Evolutionary conservation across 2,329 filamentous ascomycete genomes (phyloP), one percentile per base, ranked within the genome.

Genomic region (Beauveria australis): DNA sequence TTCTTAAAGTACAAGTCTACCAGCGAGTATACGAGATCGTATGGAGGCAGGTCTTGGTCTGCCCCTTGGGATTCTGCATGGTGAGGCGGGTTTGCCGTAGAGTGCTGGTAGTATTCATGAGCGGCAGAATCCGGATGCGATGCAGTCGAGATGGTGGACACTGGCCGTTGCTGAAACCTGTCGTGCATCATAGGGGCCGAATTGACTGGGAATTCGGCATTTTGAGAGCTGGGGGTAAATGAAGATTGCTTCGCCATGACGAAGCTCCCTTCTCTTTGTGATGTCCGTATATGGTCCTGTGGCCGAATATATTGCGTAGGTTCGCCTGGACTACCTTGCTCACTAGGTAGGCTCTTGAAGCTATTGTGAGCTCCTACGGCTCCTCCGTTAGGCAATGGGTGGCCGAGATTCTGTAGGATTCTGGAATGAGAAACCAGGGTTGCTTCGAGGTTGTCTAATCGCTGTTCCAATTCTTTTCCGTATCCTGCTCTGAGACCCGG

Each of bases 1-100:
- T 91, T 86, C 64, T 90, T 89, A 68, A 92, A 92, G 70, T 90
- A 92, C 0, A 91, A 78, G 66, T 91, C 88, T 7, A 88, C 87
- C 12, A 92, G 74, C 2, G 85, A 81, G 67, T 91, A 91, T 0
- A 91, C 75, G 6, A 91, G 75, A 68, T 91, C 88, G 66, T 91
- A 90, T 1, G 88, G 88, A 1, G 89, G 89, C 30, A 92, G 80
- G 61, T 89, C 87, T 55, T 86, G 81, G 66, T 89, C 86, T 3
- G 68, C 61, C 16, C 49, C 57, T 46, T 59, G 57, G 24, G 48
- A 3, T 3, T 40, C 47, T 10, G 57, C 26, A 22, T 28, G 56
- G 12, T 24, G 67, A 60, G 22, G 66, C 58, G n/a, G 59, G 4
- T 53, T 54, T 22, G 52, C n/a, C 8, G 19, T 22, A 1, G 59